Conservation (phyloP, 768 basidiomycete genomes). For the Auricularia sp. region DNA sequence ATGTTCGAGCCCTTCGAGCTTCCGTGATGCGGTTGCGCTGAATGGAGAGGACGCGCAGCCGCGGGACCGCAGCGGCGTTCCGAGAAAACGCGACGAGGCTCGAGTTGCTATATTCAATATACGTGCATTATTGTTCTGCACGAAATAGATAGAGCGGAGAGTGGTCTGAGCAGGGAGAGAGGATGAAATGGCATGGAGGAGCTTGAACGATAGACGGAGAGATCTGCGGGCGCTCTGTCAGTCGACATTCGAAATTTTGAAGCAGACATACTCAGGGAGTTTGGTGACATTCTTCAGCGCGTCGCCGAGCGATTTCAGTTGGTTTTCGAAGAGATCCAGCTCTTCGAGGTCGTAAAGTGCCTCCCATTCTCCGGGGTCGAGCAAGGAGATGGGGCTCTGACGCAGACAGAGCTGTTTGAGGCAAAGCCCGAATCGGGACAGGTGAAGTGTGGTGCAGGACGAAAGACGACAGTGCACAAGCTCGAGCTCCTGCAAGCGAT, state of each 20-base stretch:
- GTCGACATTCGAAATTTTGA: neutral
- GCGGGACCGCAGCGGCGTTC: constrained; percentile 53
- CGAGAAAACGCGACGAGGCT: constrained; percentile 36
- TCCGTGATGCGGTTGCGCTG: constrained; percentile 88
- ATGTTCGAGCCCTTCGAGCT: constrained; percentile 69
- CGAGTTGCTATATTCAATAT: constrained; percentile 49
- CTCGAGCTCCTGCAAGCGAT: constrained; percentile 61
- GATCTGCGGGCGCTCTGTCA: neutral
- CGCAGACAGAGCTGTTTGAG: constrained; percentile 72
- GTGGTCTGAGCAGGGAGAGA: constrained; percentile 44
- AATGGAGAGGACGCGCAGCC: constrained; percentile 75
- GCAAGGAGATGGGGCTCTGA: constrained; percentile 67
- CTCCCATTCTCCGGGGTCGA: constrained; percentile 65
- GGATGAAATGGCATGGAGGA: constrained; percentile 63
- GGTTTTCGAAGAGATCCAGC: constrained; percentile 93
- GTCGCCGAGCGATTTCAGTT: constrained; percentile 61
- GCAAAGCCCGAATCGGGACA: constrained; percentile 62
- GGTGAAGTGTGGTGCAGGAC: constrained; percentile 39
- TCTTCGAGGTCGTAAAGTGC: constrained; percentile 67
- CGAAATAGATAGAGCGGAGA: constrained; percentile 78
- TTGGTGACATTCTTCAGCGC: constrained; percentile 48
- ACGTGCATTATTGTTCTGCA: constrained; percentile 87
- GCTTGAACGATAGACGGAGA: constrained; percentile 92
- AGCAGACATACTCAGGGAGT: constrained; percentile 19
- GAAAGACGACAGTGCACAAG: constrained; percentile 71